Evolutionary conservation across 2,329 filamentous ascomycete genomes (phyloP).

Genomic region (Leptographium wingfieldii): DNA sequence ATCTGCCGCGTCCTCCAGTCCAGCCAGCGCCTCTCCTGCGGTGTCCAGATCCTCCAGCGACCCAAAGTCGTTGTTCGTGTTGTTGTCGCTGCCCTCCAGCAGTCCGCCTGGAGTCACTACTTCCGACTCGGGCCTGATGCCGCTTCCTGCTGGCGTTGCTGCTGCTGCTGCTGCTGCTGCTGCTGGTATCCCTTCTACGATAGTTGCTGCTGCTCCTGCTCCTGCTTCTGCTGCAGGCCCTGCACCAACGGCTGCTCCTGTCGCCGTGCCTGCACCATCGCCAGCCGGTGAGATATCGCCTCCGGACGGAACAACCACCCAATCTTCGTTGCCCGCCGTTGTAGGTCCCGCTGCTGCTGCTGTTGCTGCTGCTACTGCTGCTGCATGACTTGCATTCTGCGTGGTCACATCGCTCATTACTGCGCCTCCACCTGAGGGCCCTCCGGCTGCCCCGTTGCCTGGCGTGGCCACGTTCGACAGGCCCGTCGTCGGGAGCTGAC

Average conservation of each 20-base stretch:
- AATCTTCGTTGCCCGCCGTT: constrained; percentile 48
- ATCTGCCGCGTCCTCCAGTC: constrained; percentile 51
- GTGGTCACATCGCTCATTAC: constrained; percentile 21
- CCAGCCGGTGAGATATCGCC: constrained; percentile 30
- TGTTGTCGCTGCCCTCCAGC: constrained; percentile 22
- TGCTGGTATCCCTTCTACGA: neutral
- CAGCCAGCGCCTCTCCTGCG: constrained; percentile 55
- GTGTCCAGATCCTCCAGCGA: constrained; percentile 55
- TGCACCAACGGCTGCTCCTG: no score
- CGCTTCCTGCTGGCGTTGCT: neutral
- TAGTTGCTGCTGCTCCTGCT: neutral
- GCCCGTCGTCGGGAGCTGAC: constrained; percentile 14
- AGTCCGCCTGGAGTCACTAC: constrained; percentile 27
- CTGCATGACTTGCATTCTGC: constrained; percentile 32
- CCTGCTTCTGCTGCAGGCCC: no score
- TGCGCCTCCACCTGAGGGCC: constrained; percentile 2
- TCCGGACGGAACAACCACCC: constrained; percentile 62
- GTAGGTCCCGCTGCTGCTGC: constrained; percentile 29
- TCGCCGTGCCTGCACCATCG: neutral
- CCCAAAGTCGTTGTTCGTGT: constrained; percentile 46
- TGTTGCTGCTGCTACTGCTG: constrained; percentile 4
- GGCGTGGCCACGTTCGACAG: constrained; percentile 48
- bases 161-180: neutral
- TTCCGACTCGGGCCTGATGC: constrained; percentile 27
- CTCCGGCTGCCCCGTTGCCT: constrained; percentile 19